These are phyloP conservation scores for Alternaria tenuissima DNA, from an alignment of 2,329 filamentous ascomycete genomes.

Conservation along the genomic window DNA sequence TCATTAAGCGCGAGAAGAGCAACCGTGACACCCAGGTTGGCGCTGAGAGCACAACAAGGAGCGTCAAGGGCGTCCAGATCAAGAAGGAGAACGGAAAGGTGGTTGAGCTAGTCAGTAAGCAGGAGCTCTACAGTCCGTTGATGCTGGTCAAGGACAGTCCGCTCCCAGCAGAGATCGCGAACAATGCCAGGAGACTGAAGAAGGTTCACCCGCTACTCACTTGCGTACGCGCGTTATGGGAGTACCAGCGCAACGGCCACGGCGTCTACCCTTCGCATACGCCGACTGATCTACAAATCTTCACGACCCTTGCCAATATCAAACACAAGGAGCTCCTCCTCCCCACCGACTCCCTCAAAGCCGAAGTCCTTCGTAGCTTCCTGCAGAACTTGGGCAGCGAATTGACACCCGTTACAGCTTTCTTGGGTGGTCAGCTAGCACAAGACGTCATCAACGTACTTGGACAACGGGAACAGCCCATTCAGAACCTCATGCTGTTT, in stretches of 20 bases:
- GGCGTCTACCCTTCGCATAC: slow-evolving; percentile 58
- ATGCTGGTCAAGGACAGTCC: slow-evolving; percentile 82
- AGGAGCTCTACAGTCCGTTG: slow-evolving; percentile 88
- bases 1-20: slow-evolving; percentile 83
- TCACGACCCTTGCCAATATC: slow-evolving; percentile 78
- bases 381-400: slow-evolving; percentile 86
- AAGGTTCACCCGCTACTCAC: slow-evolving; percentile 85
- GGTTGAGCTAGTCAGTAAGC: slow-evolving; percentile 90
- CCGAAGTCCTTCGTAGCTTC: slow-evolving; percentile 80
- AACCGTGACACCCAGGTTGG: slow-evolving; percentile 70
- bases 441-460: slow-evolving; percentile 98
- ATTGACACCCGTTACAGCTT: slow-evolving; percentile 84
- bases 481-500: slow-evolving; percentile 94
- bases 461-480: slow-evolving; percentile 87
- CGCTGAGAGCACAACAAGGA: slow-evolving; percentile 79
- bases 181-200: slow-evolving; percentile 71
- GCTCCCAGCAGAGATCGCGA: slow-evolving; percentile 72
- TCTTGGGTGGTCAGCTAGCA: slow-evolving; percentile 87
- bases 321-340: slow-evolving; percentile 73
- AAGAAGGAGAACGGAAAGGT: slow-evolving; percentile 68
- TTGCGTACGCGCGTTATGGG: slow-evolving; percentile 89
- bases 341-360: slow-evolving; percentile 54
- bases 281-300: slow-evolving; percentile 68
- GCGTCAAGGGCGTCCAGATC: slow-evolving; percentile 74
- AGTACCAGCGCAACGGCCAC: slow-evolving; percentile 69